Evolutionary conservation across 2,329 filamentous ascomycete genomes (phyloP).

Genomic region (Zymoseptoria pseudotritici): DNA sequence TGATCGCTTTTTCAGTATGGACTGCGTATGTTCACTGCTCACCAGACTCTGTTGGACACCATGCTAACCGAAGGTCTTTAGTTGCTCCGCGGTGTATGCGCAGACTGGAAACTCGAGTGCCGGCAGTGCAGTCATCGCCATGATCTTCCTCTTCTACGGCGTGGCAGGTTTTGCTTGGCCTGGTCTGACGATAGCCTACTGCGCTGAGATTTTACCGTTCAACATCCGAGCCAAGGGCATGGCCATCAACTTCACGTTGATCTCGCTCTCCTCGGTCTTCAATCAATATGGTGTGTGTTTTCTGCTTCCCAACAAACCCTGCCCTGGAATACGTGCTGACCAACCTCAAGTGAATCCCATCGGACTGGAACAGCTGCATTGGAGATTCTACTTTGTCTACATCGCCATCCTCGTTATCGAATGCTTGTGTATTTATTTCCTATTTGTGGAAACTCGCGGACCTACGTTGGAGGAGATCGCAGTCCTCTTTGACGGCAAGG

Average conservation of each 20-base stretch:
- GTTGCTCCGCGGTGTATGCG: conserved; percentile 31
- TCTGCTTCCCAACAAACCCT: too few species aligned
- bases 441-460: conserved; percentile 11
- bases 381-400: conserved; percentile 42
- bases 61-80: not conserved
- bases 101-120: conserved; percentile 25
- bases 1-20: conserved; percentile 36
- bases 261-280: conserved; percentile 19
- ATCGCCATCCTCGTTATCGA: conserved; percentile 25
- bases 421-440: conserved; percentile 17
- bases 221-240: conserved; percentile 23
- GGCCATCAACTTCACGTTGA: conserved; percentile 14
- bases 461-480: conserved; percentile 38
- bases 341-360: conserved; percentile 32
- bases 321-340: too few species aligned
- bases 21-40: conserved; percentile 24
- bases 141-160: conserved; percentile 39
- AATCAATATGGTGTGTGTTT: conserved; percentile 27
- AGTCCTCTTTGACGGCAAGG: conserved; percentile 33
- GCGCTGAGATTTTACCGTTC: conserved; percentile 31
- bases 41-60: not conserved
- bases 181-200: conserved; percentile 28
- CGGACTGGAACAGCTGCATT: conserved; percentile 32
- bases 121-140: conserved; percentile 34
- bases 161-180: conserved; percentile 36